Conservation (phyloP, 73 alveolate species). For the Tetrahymena malaccensis region DNA sequence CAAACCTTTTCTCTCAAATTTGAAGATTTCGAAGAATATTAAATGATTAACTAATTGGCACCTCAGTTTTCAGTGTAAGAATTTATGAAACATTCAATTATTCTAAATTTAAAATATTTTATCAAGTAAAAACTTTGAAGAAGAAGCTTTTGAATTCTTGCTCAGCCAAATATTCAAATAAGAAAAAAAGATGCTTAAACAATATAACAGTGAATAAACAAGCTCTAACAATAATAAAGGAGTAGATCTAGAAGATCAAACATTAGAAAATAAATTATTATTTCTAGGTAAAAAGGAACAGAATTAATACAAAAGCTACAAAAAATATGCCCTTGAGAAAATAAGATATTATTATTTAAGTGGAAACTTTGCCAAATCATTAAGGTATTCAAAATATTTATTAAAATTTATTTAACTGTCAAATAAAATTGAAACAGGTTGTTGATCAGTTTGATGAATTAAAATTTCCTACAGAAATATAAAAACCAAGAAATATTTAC, state of each 20-base stretch:
- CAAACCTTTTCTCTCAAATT: background rate
- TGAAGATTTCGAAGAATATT: background rate
- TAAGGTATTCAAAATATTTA: background rate
- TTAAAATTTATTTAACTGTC: background rate
- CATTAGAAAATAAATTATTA: background rate
- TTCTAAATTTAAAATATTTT: background rate
- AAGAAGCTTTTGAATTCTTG: background rate
- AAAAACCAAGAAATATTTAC: background rate
- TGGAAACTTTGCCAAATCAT: background rate
- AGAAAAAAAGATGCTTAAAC: background rate
- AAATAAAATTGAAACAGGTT: background rate
- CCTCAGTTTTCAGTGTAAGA: background rate
- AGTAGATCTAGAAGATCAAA: background rate
- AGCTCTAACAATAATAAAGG: background rate
- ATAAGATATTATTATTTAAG: background rate
- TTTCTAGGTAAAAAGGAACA: background rate
- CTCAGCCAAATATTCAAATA: background rate
- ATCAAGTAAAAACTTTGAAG: background rate
- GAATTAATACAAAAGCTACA: background rate
- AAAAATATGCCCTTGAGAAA: background rate
- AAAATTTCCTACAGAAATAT: background rate
- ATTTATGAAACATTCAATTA: background rate
- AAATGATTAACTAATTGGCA: background rate
- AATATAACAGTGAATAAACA: background rate
- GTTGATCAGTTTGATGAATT: background rate